Base-by-base conservation (phyloP, 805 yeast genomes). In the Ascoidea asiatica region DNA sequence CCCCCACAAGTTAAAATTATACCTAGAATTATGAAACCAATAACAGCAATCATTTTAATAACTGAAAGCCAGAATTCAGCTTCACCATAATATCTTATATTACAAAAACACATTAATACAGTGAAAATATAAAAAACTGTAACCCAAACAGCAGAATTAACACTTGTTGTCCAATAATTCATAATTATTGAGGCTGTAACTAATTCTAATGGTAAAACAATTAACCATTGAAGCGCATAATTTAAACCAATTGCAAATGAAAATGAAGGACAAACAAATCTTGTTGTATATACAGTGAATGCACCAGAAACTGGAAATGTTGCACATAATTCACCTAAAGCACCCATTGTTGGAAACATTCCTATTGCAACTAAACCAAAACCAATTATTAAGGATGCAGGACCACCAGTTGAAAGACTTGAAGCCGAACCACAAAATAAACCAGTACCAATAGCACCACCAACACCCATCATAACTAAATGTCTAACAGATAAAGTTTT, bases 381-480 rank as follows among this genome's bases (percentile, higher is more conserved):
- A 21, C 56, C 56, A 20, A 54, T 49, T 23, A 81, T 60, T 4
- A 83, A 64, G 43, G 76, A 74, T 11, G 75, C 88, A 1, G 90
- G 89, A 18, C 90, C 90, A n/a, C 84, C 77, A 29, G 63, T 55
- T 2, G 59, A 52, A 33, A 81, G 56, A 2, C 84, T 77, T 4
- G 69, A 55, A 5, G 77, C 68, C 39, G 79, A 72, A 56, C 83
- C 78, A 43, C 81, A 75, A 65, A 81, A 79, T 38, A 81, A 66
- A 59, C 88, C 88, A 2, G 88, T 80, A 54, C 88, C 89, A 48
- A 81, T 80, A 33, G 88, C 78, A 49, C 88, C 89, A 49, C 89
- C 90, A 19, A 81, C 66, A 41, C 88, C 86, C 52, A 81, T 75
- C 87, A 81, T 80, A 11, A 11, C 15, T 11, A 15, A 29, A 15